Conservation (phyloP, 2,329 filamentous ascomycete genomes). For the Neonectria hederae region DNA sequence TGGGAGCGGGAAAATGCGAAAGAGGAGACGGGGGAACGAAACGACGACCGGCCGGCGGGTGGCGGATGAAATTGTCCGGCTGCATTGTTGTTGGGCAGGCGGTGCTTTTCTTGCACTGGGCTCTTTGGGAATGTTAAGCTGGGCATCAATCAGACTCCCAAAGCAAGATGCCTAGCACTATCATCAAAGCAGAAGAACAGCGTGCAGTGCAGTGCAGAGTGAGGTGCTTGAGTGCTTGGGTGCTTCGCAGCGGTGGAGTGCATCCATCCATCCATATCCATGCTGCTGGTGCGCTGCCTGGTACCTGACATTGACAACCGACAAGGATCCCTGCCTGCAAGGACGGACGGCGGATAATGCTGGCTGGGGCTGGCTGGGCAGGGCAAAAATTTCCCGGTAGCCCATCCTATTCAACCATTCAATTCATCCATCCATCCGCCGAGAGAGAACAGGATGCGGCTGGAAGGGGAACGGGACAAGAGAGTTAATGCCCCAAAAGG, state of each 20-base stretch:
- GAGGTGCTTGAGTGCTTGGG: too few relatives aligned
- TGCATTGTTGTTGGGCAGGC: too few relatives aligned
- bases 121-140: neutral
- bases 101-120: too few relatives aligned
- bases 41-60: neutral
- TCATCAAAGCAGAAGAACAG: neutral
- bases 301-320: conserved; percentile 17
- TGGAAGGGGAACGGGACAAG: too few relatives aligned
- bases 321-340: neutral
- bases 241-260: neutral
- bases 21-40: neutral
- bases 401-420: too few relatives aligned
- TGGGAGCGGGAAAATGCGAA: conserved; percentile 22
- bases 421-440: too few relatives aligned
- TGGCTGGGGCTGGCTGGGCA: too few relatives aligned
- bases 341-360: too few relatives aligned
- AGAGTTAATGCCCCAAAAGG: too few relatives aligned
- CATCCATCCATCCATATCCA: neutral
- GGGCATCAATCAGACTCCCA: neutral
- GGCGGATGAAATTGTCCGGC: neutral
- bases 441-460: too few relatives aligned
- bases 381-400: too few relatives aligned
- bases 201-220: neutral
- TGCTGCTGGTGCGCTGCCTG: neutral
- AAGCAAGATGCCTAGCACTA: neutral